Conservation (phyloP, 2,329 filamentous ascomycete species). For the Penicillium sp. region DNA sequence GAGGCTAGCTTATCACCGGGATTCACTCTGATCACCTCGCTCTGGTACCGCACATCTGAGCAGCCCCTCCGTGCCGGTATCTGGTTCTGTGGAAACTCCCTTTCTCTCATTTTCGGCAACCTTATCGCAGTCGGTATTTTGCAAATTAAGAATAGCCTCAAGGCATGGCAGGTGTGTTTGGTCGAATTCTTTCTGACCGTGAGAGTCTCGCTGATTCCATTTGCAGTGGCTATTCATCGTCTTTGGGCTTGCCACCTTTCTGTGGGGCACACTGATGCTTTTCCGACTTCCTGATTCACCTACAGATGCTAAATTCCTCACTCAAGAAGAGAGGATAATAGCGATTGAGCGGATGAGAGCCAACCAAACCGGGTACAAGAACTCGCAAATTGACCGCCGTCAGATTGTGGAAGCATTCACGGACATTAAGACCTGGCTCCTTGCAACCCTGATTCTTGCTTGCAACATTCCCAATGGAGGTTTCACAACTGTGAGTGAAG, state of each 20-base stretch:
- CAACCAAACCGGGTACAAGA: conserved; percentile 40
- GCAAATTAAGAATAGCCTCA: conserved; percentile 30
- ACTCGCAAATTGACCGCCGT: conserved; percentile 49
- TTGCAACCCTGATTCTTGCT: conserved; percentile 38
- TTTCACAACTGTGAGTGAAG: conserved; percentile 35
- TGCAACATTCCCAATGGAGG: conserved; percentile 46
- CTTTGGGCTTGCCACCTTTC: conserved; percentile 35
- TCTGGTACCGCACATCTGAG: conserved; percentile 40
- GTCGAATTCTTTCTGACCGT: too few relatives aligned
- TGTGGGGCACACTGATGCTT: conserved; percentile 33
- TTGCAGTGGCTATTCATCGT: conserved; percentile 36
- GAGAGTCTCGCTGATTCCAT: background rate
- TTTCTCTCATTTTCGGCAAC: conserved; percentile 36
- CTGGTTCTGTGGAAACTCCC: conserved; percentile 40
- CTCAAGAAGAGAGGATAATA: conserved; percentile 29
- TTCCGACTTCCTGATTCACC: conserved; percentile 35
- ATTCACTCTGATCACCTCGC: conserved; percentile 43
- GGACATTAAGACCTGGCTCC: conserved; percentile 24
- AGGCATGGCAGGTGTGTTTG: conserved; percentile 34
- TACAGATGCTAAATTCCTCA: conserved; percentile 32
- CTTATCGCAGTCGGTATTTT: conserved; percentile 37
- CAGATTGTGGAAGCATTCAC: conserved; percentile 47
- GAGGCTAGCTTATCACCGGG: conserved; percentile 47
- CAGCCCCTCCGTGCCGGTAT: conserved; percentile 41
- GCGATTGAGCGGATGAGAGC: conserved; percentile 32